Percentiles rank a stretch among this genome's conserved stretches.
Evolutionary conservation across 148 eudicot genomes (phyloP).

Genomic region (Cornus florida): DNA sequence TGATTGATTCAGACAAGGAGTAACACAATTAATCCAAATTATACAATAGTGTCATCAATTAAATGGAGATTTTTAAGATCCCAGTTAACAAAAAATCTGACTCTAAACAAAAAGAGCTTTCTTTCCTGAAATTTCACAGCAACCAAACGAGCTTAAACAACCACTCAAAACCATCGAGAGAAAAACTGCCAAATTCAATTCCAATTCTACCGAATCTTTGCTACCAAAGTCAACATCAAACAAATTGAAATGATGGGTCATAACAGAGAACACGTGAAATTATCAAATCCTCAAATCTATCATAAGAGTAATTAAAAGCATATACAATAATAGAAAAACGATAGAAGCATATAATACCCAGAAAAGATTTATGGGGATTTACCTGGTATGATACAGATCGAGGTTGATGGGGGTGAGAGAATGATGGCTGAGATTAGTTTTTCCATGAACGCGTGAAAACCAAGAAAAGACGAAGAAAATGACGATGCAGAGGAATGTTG

Average conservation of each 20-base stretch:
- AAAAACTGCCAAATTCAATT: no score
- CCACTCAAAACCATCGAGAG: background rate
- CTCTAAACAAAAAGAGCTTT: background rate
- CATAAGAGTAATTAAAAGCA: no score
- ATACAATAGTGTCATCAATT: no score
- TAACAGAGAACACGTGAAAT: no score
- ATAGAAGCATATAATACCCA: background rate
- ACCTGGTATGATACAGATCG: constrained; percentile 94
- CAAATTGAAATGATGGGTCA: background rate
- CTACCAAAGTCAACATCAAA: no score
- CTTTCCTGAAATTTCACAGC: background rate
- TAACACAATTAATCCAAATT: background rate
- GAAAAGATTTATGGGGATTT: background rate
- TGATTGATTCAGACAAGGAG: background rate
- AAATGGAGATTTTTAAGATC: background rate
- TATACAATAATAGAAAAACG: no score
- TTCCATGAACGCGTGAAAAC: constrained; percentile 31
- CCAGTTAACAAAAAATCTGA: background rate
- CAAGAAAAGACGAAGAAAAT: constrained; percentile 7
- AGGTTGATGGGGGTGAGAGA: constrained; percentile 70
- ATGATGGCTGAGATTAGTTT: constrained; percentile 23
- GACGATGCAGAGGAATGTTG: constrained; percentile 26
- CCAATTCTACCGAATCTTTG: background rate
- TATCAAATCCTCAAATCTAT: no score
- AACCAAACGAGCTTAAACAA: background rate